These are phyloP conservation scores for Phyllosticta capitalensis DNA, from an alignment of 2,329 filamentous ascomycete species.

Conservation along the genomic window DNA sequence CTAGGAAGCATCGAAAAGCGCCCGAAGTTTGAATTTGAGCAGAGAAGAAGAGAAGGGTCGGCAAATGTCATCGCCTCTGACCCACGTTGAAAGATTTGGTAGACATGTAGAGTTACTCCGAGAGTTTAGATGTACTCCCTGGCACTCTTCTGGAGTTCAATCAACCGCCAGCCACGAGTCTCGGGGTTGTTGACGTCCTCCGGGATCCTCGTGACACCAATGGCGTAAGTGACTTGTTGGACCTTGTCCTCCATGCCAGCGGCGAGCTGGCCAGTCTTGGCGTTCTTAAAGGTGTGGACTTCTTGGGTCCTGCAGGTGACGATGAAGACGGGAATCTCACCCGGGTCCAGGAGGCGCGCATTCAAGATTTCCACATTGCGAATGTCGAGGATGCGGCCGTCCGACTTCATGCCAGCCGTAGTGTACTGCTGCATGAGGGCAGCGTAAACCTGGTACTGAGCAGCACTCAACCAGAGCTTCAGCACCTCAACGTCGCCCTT, in stretches of 20 bases:
- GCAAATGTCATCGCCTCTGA: background rate
- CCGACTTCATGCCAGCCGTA: slow-evolving; percentile 82
- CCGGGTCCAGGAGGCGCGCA: slow-evolving; percentile 72
- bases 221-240: slow-evolving; percentile 95
- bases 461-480: slow-evolving; percentile 91
- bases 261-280: slow-evolving; percentile 79
- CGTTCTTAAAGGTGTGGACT: slow-evolving; percentile 91
- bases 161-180: slow-evolving; percentile 91
- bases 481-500: slow-evolving; percentile 88
- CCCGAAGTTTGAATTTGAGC: background rate
- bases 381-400: slow-evolving; percentile 92
- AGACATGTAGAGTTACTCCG: background rate
- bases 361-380: slow-evolving; percentile 81
- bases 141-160: slow-evolving; percentile 97
- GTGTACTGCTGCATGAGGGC: slow-evolving; percentile 96
- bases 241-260: slow-evolving; percentile 99
- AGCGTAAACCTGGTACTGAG: slow-evolving; percentile 93
- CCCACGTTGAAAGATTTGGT: background rate
- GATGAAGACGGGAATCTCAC: slow-evolving; percentile 90
- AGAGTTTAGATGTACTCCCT: slow-evolving; percentile 64
- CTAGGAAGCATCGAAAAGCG: background rate
- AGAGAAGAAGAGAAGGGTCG: background rate
- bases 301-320: slow-evolving; percentile 95
- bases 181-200: slow-evolving; percentile 97
- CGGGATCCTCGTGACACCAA: slow-evolving; percentile 84